Evolutionary conservation across 306 rosid species (phyloP).

Genomic region (Hippophae rhamnoides): DNA sequence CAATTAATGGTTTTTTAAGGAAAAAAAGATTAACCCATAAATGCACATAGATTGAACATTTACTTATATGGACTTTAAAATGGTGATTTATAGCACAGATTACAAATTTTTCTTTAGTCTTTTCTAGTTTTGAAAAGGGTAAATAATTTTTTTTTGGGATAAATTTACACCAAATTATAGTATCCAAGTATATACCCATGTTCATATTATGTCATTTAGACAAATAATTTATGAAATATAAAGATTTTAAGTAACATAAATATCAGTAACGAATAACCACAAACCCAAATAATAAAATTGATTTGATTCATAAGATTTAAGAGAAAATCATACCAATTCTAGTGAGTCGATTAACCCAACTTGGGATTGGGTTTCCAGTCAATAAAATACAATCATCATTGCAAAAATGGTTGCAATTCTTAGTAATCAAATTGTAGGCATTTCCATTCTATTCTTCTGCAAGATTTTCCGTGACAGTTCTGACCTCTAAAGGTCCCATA

Average conservation of each 20-base stretch:
- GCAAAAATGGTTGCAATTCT: conserved; percentile 89
- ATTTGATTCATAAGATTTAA: background rate
- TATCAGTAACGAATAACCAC: background rate
- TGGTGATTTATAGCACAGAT: too few species aligned
- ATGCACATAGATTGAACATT: too few species aligned
- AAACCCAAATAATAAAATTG: background rate
- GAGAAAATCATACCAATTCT: conserved; percentile 49
- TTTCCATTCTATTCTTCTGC: conserved; percentile 62
- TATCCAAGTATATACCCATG: too few species aligned
- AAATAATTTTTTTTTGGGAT: too few species aligned
- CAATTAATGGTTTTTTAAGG: background rate
- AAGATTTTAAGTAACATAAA: too few species aligned
- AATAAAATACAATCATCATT: conserved; percentile 58
- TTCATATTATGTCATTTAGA: too few species aligned
- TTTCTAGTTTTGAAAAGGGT: too few species aligned
- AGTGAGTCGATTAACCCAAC: conserved; percentile 93
- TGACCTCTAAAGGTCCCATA: conserved; percentile 42
- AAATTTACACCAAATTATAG: too few species aligned
- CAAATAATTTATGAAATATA: too few species aligned
- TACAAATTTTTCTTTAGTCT: too few species aligned
- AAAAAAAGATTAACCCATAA: background rate
- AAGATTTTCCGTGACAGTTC: conserved; percentile 53
- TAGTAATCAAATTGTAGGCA: conserved; percentile 73
- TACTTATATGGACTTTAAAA: too few species aligned
- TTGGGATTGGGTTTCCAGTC: conserved; percentile 74